A percentile compares a stretch with the other conserved stretches of the same genome.
Evolutionary conservation across 257 asterid genomes (phyloP).

Genomic region (Solanum arcanum): DNA sequence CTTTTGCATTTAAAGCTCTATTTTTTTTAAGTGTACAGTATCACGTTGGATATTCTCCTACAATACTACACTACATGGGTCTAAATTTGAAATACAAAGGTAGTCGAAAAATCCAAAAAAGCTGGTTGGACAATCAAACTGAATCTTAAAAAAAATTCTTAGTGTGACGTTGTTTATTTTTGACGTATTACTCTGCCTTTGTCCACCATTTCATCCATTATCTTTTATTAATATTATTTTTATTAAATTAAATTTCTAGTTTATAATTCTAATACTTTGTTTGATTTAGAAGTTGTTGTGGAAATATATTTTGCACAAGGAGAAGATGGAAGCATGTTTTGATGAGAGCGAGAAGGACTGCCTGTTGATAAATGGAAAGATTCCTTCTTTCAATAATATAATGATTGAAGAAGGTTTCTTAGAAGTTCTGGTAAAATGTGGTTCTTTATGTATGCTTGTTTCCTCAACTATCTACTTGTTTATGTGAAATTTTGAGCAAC

Average conservation of each 20-base stretch:
- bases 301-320: no score
- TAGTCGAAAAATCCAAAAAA: not conserved
- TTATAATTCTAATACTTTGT: not conserved
- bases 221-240: not conserved
- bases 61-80: not conserved
- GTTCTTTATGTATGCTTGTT: no score
- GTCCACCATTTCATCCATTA: not conserved
- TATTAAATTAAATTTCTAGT: not conserved
- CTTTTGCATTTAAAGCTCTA: not conserved
- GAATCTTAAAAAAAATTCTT: not conserved
- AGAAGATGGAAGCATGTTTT: not conserved
- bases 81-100: not conserved
- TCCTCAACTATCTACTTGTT: not conserved
- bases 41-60: not conserved
- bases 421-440: not conserved
- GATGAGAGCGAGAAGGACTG: not conserved
- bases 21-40: not conserved
- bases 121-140: not conserved
- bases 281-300: not conserved
- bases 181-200: not conserved
- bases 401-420: not conserved
- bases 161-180: not conserved
- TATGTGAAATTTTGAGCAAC: not conserved
- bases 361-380: not conserved
- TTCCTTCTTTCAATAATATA: constrained; percentile 9